Percentiles rank a stretch among this genome's conserved stretches.
phyloP scores from a whole-genome alignment of 1,284 basidiomycete species.

The Ustilago curta region DNA sequence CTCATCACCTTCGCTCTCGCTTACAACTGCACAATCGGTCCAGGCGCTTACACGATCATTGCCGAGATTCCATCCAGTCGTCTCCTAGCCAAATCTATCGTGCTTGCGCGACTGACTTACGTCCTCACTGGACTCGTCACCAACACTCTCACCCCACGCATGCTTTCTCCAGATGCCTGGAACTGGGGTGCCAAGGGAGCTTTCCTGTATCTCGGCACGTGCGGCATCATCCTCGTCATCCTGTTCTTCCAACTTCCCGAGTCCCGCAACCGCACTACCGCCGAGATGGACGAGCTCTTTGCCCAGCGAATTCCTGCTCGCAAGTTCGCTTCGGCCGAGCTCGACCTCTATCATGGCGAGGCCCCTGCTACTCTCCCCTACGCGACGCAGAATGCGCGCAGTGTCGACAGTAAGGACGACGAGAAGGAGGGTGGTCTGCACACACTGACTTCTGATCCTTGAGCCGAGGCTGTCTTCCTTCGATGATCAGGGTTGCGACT shows the following conservation, averaged over 20 bases:
- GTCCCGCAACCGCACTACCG: constrained; percentile 49
- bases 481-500: background rate
- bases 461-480: background rate
- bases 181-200: constrained; percentile 71
- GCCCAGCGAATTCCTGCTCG: constrained; percentile 64
- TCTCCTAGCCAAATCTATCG: constrained; percentile 73
- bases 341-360: background rate
- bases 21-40: constrained; percentile 70
- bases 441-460: background rate
- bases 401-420: background rate
- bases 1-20: constrained; percentile 71
- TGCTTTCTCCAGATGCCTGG: constrained; percentile 70
- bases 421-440: background rate
- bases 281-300: constrained; percentile 62
- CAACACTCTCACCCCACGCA: constrained; percentile 71
- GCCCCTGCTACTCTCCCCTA: background rate
- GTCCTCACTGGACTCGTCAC: constrained; percentile 65
- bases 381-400: background rate
- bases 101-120: constrained; percentile 72
- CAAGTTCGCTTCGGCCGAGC: constrained; percentile 54
- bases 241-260: constrained; percentile 63
- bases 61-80: constrained; percentile 71
- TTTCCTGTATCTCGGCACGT: constrained; percentile 70
- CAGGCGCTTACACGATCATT: constrained; percentile 71
- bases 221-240: constrained; percentile 52